Percentiles rank a stretch among this genome's conserved stretches.
These are phyloP conservation scores for Fragilaria radians DNA, from an alignment of 108 stramenopile species.

Conservation along the genomic window DNA sequence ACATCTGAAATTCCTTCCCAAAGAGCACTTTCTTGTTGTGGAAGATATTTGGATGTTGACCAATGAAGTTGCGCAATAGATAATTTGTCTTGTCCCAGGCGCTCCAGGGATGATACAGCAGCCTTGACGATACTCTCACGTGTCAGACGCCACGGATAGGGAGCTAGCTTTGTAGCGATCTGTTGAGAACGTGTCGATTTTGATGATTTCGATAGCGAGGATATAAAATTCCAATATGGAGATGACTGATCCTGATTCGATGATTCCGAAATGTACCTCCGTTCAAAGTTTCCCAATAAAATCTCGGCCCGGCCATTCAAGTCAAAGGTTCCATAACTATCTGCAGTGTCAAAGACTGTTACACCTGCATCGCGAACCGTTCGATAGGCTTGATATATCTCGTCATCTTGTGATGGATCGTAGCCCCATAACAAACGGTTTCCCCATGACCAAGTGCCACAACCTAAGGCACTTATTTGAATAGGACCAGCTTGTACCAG, in stretches of 20 bases:
- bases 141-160: constrained; percentile 81
- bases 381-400: constrained; percentile 64
- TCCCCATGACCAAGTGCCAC: constrained; percentile 84
- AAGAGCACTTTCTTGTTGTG: constrained; percentile 70
- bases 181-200: constrained; percentile 38
- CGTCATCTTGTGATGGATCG: constrained; percentile 74
- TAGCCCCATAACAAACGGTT: constrained; percentile 76
- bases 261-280: constrained; percentile 49
- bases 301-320: constrained; percentile 80
- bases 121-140: constrained; percentile 53
- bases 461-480: constrained; percentile 54
- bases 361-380: constrained; percentile 67
- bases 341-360: constrained; percentile 82
- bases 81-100: constrained; percentile 69
- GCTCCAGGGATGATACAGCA: constrained; percentile 47
- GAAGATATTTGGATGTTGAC: constrained; percentile 80
- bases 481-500: constrained; percentile 64
- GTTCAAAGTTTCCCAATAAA: constrained; percentile 70
- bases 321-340: constrained; percentile 77
- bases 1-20: constrained; percentile 78
- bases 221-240: constrained; percentile 1
- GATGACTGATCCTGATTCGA: background rate
- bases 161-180: constrained; percentile 82
- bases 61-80: constrained; percentile 77
- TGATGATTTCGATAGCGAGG: background rate